A percentile compares a stretch with the other conserved stretches of the same genome.
These are phyloP conservation scores for Cicer judaicum DNA, from an alignment of 306 rosid species.

Conservation along the genomic window DNA sequence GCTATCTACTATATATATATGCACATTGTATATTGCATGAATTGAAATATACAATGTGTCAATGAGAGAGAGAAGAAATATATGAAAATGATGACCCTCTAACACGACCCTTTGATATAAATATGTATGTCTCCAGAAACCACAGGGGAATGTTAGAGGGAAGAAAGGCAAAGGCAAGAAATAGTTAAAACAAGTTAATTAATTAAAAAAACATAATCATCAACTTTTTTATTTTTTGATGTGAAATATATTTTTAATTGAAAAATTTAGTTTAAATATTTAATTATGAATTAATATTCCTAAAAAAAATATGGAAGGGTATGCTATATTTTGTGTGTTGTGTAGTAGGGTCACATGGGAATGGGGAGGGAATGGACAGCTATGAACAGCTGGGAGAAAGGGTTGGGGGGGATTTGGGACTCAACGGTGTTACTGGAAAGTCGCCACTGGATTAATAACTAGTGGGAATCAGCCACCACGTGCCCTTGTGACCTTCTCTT, in stretches of 20 bases:
- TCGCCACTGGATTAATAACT: slow-evolving; percentile 58
- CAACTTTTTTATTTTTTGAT: background rate
- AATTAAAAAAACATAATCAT: slow-evolving; percentile 33
- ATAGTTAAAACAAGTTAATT: background rate
- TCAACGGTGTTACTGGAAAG: slow-evolving; percentile 93
- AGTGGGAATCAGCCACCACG: slow-evolving; percentile 80
- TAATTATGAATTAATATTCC: slow-evolving; percentile 13
- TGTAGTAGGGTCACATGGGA: slow-evolving; percentile 66
- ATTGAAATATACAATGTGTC: background rate
- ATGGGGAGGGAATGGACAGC: slow-evolving; percentile 70
- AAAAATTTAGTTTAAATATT: background rate
- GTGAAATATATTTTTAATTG: no score
- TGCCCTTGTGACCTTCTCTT: slow-evolving; percentile 64
- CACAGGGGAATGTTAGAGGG: slow-evolving; percentile 42
- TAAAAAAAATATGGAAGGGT: slow-evolving; percentile 31
- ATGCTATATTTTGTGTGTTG: slow-evolving; percentile 42
- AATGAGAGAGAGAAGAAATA: slow-evolving; percentile 21
- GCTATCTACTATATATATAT: background rate
- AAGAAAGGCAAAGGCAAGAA: slow-evolving; percentile 15
- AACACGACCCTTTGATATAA: slow-evolving; percentile 44
- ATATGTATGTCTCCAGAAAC: slow-evolving; percentile 32
- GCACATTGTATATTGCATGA: slow-evolving; percentile 35
- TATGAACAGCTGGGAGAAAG: slow-evolving; percentile 79
- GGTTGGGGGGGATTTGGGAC: slow-evolving; percentile 39
- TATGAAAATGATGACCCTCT: slow-evolving; percentile 43